Base-by-base conservation (phyloP, 1,284 basidiomycete genomes). In the Ceratobasidium sp. region DNA sequence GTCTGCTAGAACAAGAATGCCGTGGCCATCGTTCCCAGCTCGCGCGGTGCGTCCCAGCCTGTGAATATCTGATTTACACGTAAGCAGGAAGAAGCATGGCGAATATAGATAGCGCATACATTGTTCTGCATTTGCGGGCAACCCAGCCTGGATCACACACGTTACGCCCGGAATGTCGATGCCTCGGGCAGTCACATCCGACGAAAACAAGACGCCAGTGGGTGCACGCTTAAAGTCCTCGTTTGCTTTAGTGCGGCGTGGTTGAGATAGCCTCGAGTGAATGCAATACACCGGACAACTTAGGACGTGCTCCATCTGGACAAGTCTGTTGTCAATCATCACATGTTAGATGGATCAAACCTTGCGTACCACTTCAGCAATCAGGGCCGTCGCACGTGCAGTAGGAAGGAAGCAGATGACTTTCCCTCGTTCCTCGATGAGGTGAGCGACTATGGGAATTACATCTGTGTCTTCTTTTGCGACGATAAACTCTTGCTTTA, bases 371-470 rank as follows among this genome's bases (percentile, higher is more conserved):
- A 90, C 82, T 40, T 88, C 87, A n/a, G 86, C 85, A n/a, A 87
- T 87, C 64, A 92, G 85, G 26, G 86, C 87, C 0, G 91, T 90
- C 1, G 90, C 89, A 69, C 91, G 87, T 1, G 92, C 92, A 12
- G 92, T 93, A n/a, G 91, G 90, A 70, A 91, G 87, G 86, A 93
- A 93, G 7, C 89, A 86, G 83, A 92, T 91, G 4, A 87, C 82
- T 83, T 89, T 85, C 79, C 85, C 82, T 1, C 42, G 73, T 1
- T 87, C 85, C n/a, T 84, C 81, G 59, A 81, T 83, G 33, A 88
- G 80, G 56, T 86, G 80, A 20, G 84, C 82, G 20, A 87, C 33
- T 12, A 86, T 85, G 2, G 90, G 86, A 38, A 92, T 82, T n/a
- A 85, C 84, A 56, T 89, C 85, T 7, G 82, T 80, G 50, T 74